These are phyloP conservation scores for Penicillium sp. DNA, from an alignment of 2,329 filamentous ascomycete genomes.

Conservation along the genomic window DNA sequence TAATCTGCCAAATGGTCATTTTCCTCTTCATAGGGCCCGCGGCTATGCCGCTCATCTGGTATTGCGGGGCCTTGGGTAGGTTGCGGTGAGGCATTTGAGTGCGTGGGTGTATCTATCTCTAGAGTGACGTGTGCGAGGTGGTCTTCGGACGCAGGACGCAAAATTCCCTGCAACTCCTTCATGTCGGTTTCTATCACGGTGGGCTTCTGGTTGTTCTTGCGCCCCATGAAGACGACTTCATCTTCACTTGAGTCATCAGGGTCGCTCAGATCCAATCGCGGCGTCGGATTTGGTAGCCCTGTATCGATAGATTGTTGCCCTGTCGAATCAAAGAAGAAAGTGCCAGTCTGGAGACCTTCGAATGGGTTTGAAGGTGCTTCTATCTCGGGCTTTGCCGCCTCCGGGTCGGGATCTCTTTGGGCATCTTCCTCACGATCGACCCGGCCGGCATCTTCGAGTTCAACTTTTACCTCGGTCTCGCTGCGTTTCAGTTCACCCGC, in stretches of 20 bases:
- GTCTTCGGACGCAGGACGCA: background rate
- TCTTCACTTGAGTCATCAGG: constrained; percentile 68
- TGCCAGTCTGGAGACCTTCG: constrained; percentile 1
- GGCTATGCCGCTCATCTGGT: constrained; percentile 4
- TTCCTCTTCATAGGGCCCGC: constrained; percentile 48
- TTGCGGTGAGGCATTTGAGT: background rate
- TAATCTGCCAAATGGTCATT: constrained; percentile 41
- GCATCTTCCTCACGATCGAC: constrained; percentile 3
- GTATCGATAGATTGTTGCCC: constrained; percentile 29
- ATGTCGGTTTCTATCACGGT: constrained; percentile 13
- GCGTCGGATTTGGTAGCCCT: constrained; percentile 28
- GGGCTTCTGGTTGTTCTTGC: constrained; percentile 22
- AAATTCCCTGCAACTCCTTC: constrained; percentile 12
- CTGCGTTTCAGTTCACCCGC: constrained; percentile 50
- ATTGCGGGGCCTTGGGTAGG: background rate
- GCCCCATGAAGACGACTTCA: constrained; percentile 41
- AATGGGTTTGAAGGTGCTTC: constrained; percentile 17
- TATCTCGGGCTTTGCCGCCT: constrained; percentile 1
- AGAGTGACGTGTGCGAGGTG: background rate
- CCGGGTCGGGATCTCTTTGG: background rate
- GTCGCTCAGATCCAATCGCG: constrained; percentile 26
- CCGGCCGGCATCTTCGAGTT: constrained; percentile 7
- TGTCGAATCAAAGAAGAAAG: constrained; percentile 38
- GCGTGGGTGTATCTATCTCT: background rate
- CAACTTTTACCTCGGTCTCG: constrained; percentile 10